Conservation (phyloP, 2,329 filamentous ascomycete genomes). For the Fusarium beomiforme region DNA sequence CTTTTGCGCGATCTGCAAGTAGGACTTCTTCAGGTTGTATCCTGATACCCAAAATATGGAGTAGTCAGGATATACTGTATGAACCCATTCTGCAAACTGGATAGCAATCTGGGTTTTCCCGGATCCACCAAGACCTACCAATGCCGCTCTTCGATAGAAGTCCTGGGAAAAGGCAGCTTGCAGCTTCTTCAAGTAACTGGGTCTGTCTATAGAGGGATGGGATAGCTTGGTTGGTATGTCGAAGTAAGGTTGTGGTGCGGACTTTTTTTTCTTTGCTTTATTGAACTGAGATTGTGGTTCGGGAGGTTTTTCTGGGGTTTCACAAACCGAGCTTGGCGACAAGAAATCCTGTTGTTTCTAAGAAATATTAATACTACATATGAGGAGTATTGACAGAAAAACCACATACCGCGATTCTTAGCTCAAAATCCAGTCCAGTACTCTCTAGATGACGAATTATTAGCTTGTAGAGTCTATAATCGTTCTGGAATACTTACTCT, state of each 20-base stretch:
- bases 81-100: not conserved
- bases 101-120: not conserved
- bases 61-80: not conserved
- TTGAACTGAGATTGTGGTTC: not conserved
- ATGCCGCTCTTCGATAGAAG: not conserved
- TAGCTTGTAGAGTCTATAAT: not conserved
- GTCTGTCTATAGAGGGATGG: not conserved
- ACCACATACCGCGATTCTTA: accelerated
- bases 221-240: not conserved
- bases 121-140: not conserved
- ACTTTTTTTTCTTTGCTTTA: too few species aligned
- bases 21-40: not conserved
- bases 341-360: accelerated
- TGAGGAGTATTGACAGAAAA: too few species aligned
- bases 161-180: not conserved
- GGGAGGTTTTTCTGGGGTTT: not conserved
- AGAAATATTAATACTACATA: not conserved
- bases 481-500: not conserved
- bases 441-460: not conserved
- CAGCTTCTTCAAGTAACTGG: not conserved
- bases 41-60: not conserved
- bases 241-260: not conserved
- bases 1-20: not conserved
- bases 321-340: too few species aligned
- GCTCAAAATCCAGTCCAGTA: not conserved